These are phyloP conservation scores for Erigeron philadelphicus DNA, from an alignment of 140 eudicot species.

Conservation along the genomic window DNA sequence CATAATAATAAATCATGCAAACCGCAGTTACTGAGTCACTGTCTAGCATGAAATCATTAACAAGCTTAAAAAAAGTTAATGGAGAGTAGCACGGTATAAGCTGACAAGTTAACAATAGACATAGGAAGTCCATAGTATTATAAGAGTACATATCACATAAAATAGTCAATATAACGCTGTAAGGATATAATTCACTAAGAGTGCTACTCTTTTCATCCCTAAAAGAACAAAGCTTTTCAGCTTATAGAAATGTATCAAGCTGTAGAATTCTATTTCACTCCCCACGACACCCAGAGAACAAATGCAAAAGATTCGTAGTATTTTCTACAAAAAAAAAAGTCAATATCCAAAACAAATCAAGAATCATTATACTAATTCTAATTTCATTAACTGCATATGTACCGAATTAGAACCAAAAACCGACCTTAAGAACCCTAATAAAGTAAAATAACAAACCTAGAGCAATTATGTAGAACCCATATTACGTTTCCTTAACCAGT, in stretches of 20 bases:
- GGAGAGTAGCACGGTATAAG: background rate
- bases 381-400: background rate
- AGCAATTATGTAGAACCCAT: background rate
- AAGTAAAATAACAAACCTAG: background rate
- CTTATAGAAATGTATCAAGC: background rate
- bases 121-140: background rate
- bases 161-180: no score
- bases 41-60: conserved; percentile 1
- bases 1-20: background rate
- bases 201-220: background rate
- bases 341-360: background rate
- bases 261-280: background rate
- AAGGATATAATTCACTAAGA: background rate
- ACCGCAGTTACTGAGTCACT: background rate
- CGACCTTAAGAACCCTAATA: background rate
- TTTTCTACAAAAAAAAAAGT: no score
- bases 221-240: background rate
- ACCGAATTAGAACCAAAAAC: background rate
- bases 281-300: background rate
- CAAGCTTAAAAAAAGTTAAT: background rate
- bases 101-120: background rate
- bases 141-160: no score
- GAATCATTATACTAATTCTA: background rate
- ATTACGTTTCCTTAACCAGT: background rate
- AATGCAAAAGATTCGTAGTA: background rate